phyloP scores from a whole-genome alignment of 2,329 filamentous ascomycete species.

The Trichophyton verrucosum region DNA sequence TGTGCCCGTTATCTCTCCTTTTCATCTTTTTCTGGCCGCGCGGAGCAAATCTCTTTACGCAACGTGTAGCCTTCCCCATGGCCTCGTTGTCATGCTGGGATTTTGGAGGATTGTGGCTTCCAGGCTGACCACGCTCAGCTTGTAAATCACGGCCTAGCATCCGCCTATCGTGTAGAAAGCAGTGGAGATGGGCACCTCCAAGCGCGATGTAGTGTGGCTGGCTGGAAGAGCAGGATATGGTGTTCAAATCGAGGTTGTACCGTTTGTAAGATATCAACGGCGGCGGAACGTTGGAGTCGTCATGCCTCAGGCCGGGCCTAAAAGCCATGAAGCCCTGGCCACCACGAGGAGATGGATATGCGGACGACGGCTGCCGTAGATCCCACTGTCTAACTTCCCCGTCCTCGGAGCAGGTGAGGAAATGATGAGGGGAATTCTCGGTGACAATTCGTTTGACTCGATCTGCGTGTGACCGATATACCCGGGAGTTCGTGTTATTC shows the following conservation, averaged over 20 bases:
- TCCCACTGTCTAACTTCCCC: conserved; percentile 60
- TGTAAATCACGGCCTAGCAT: conserved; percentile 52
- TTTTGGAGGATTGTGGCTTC: conserved; percentile 27
- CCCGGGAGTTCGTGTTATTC: conserved; percentile 47
- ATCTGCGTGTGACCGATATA: conserved; percentile 53
- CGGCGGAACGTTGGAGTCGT: conserved; percentile 44
- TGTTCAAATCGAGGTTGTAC: conserved; percentile 53
- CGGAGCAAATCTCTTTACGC: conserved; percentile 55
- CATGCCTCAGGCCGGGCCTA: conserved; percentile 29
- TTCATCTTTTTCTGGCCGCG: conserved; percentile 40
- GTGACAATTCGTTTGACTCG: conserved; percentile 58
- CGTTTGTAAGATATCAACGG: conserved; percentile 55
- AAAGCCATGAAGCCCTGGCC: conserved; percentile 34
- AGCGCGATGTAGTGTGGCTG: conserved; percentile 59
- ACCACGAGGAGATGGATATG: conserved; percentile 44
- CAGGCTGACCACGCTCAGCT: conserved; percentile 40
- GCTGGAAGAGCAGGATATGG: conserved; percentile 53
- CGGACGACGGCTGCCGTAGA: conserved; percentile 49
- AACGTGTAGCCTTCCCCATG: conserved; percentile 49
- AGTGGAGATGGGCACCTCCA: conserved; percentile 55
- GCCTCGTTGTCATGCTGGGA: conserved; percentile 41
- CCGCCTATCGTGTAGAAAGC: conserved; percentile 55
- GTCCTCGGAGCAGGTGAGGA: conserved; percentile 57
- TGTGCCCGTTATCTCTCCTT: conserved; percentile 46
- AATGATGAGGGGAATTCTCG: conserved; percentile 55